phyloP scores from a whole-genome alignment of 192 early-diverging fungal species.

The Geranomyces variabilis region DNA sequence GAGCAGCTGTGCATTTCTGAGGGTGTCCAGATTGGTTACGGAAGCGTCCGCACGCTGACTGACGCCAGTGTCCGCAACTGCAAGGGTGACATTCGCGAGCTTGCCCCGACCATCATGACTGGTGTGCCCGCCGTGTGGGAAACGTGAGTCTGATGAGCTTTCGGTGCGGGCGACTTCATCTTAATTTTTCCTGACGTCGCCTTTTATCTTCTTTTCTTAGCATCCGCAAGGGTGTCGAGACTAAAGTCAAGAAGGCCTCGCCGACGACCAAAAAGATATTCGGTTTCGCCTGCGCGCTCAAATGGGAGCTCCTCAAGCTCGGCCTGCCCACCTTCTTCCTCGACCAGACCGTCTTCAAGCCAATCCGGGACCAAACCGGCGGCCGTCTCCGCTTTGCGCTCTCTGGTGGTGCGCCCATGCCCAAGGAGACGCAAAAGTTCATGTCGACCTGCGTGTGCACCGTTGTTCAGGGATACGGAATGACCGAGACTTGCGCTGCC shows the following conservation, averaged over 20 bases:
- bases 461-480: conserved; percentile 87
- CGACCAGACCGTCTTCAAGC: conserved; percentile 80
- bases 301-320: conserved; percentile 65
- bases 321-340: conserved; percentile 68
- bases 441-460: conserved; percentile 75
- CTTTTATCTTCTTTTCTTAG: conserved; percentile 14
- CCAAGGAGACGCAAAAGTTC: conserved; percentile 81
- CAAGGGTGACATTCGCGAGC: conserved; percentile 68
- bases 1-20: conserved; percentile 40
- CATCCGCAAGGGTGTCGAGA: conserved; percentile 81
- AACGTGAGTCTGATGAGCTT: not conserved
- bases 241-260: conserved; percentile 58
- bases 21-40: conserved; percentile 64
- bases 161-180: not conserved
- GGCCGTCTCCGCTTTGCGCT: conserved; percentile 80
- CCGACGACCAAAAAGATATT: conserved; percentile 73
- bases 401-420: conserved; percentile 89
- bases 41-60: conserved; percentile 66
- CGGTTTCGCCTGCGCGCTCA: conserved; percentile 71
- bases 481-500: conserved; percentile 74
- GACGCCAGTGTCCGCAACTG: conserved; percentile 69
- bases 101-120: conserved; percentile 69
- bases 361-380: conserved; percentile 81
- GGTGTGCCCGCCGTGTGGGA: conserved; percentile 83
- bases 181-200: no score